phyloP scores from a whole-genome alignment of 1,139 yeast genomes.

The Barnettozyma hawaiiensis region DNA sequence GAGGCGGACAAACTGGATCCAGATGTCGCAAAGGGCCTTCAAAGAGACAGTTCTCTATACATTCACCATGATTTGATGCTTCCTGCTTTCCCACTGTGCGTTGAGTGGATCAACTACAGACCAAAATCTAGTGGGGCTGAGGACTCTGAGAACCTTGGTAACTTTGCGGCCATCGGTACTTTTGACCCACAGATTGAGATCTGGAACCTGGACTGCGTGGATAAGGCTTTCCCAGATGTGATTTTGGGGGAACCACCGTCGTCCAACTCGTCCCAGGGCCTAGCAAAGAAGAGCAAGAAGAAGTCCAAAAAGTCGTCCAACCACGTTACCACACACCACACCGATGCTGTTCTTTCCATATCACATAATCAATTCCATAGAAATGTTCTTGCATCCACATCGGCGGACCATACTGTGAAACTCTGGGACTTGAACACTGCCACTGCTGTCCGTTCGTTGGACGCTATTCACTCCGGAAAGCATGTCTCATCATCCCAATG shows the following conservation, averaged over 20 bases:
- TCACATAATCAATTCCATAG: constrained; percentile 79
- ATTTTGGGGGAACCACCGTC: constrained; percentile 79
- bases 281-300: constrained; percentile 35
- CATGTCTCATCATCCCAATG: constrained; percentile 86
- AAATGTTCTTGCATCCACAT: constrained; percentile 84
- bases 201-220: constrained; percentile 92
- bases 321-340: constrained; percentile 76
- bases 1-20: constrained; percentile 23
- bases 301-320: constrained; percentile 42
- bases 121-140: constrained; percentile 43
- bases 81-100: constrained; percentile 94
- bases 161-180: constrained; percentile 94
- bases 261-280: constrained; percentile 39
- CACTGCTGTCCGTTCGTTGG: constrained; percentile 66
- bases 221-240: constrained; percentile 91
- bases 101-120: constrained; percentile 85
- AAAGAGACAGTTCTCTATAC: constrained; percentile 66
- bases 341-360: constrained; percentile 87
- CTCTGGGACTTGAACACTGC: constrained; percentile 86
- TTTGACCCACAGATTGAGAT: constrained; percentile 96
- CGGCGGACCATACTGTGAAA: constrained; percentile 93
- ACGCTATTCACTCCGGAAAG: constrained; percentile 42
- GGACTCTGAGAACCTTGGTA: constrained; percentile 51
- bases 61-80: constrained; percentile 96
- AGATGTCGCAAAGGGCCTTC: constrained; percentile 24